Conservation (phyloP, 495 filamentous ascomycete species). For the Apiosordaria backusii region DNA sequence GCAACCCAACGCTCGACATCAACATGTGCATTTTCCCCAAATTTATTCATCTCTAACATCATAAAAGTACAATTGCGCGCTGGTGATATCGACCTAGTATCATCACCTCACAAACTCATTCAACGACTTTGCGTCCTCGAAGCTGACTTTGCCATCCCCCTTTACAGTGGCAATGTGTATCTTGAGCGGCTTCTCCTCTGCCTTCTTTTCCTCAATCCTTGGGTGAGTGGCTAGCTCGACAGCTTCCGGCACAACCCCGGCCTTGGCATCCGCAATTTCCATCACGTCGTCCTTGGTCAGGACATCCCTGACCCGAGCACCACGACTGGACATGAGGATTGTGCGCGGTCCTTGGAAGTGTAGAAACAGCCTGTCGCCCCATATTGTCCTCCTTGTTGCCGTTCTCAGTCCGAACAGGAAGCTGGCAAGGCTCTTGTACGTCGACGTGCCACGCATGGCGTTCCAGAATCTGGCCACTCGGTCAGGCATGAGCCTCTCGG, state of each 20-base stretch:
- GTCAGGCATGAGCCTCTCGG: slow-evolving; percentile 34
- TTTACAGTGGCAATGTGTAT: slow-evolving; percentile 57
- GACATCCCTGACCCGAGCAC: slow-evolving; percentile 68
- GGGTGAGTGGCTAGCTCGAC: slow-evolving; percentile 44
- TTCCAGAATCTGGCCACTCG: slow-evolving; percentile 63
- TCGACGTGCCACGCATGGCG: slow-evolving; percentile 61
- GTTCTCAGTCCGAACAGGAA: slow-evolving; percentile 65
- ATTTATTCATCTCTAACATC: background rate
- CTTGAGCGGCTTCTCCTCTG: slow-evolving; percentile 33
- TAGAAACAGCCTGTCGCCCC: slow-evolving; percentile 89
- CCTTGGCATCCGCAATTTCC: slow-evolving; percentile 74
- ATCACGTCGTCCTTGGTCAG: slow-evolving; percentile 73
- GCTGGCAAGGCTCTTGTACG: slow-evolving; percentile 63
- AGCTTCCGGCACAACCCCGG: slow-evolving; percentile 51
- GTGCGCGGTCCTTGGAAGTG: slow-evolving; percentile 83
- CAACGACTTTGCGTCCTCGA: slow-evolving; percentile 57
- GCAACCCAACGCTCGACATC: background rate
- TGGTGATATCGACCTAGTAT: background rate
- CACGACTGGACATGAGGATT: slow-evolving; percentile 80
- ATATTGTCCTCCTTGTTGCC: slow-evolving; percentile 74
- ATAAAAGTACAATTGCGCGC: slow-evolving; percentile 1
- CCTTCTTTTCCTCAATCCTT: slow-evolving; percentile 31
- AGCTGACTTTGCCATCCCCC: slow-evolving; percentile 64
- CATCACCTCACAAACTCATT: slow-evolving; percentile 48
- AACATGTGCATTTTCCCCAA: background rate